Evolutionary conservation across 2,329 filamentous ascomycete species (phyloP), one percentile per base, ranked within the genome.

Genomic region (Colletotrichum chlorophyti): DNA sequence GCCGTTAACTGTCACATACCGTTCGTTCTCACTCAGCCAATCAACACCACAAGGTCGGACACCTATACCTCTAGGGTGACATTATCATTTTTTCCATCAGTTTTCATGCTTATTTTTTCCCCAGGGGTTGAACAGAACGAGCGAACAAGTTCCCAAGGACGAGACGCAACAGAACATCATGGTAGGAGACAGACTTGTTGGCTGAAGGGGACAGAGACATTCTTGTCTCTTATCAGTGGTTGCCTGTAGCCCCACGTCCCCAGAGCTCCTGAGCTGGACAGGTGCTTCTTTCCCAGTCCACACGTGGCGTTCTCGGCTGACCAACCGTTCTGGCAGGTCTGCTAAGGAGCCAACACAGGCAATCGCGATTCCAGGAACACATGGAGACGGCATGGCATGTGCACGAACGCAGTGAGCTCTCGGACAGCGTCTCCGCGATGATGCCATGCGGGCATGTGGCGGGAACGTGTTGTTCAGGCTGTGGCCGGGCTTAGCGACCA

Each of bases 361-460:
- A 45, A 26, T 62, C 64, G 23, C 21, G 59, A 38, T 62, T 70
- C 38, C 60, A 50, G n/a, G 11, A 31, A 9, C 14, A 37, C 32
- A 19, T 19, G 3, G 32, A 48, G 19, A n/a, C 24, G 8, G 21
- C 21, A 35, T 9, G 6, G 1, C 15, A n/a, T n/a, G n/a, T 10
- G 11, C 7, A 31, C 15, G 38, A 8, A 12, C n/a, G n/a, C n/a
- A n/a, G n/a, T n/a, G 11, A 14, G 3, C 26, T 8, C 10, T 34
- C n/a, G 9, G 51, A 64, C 4, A 37, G n/a, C 0, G 52, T 60
- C 1, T 66, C 73, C 1, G 59, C 63, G 3, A 69, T 76, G 1
- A 58, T 75, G 21, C 70, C 75, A 0, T 76, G 74, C 34, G 73
- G 72, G 0, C 75, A 78, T 49, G 58, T 70, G 5, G 70, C 62